Base-by-base conservation (phyloP, 306 rosid genomes). In the Rosa multiflora region DNA sequence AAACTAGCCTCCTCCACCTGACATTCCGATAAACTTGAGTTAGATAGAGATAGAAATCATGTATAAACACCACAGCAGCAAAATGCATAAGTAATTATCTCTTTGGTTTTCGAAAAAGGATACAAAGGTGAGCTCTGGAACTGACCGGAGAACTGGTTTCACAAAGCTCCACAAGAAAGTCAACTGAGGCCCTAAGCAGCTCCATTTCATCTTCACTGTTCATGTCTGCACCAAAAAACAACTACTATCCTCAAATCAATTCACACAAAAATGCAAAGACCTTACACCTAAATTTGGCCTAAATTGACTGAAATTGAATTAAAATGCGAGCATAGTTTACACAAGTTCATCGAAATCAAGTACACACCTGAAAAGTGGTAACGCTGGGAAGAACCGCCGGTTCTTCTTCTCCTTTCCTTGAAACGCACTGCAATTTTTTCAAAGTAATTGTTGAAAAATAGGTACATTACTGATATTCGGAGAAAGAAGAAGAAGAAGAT, bases 161-260 rank as follows among this genome's bases (percentile, higher is more conserved):
- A 63, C 92, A 92, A 29, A 94, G 88, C 81, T 94, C 99, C 88
- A 91, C 91, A 72, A 95, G 93, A 87, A 89, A 95, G 82, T 92
- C 95, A 78, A 88, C 88, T 0, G 99, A 88, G 49, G 97, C 91
- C 76, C 86, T 88, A 53, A 92, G 92, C 86, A 86, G 92, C 83
- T 92, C 97, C 47, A 73, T 77, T 82, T 95, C 99, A 86, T 85
- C 92, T 55, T 82, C 97, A 53, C 83, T 76, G 47, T 74, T 80
- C 40, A 77, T 76, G 77, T 86, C 99, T 91, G 90, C 77, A 21
- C 59, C 56, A 56, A 56, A 6, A 42, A 66, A 80, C 40, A 18
- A 55, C 35, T 20, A 64, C 10, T 46, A 20, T 23, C 40, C 61
- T 44, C 8, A 49, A 26, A 43, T 13, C 35, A 73, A 14, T 8